These are phyloP conservation scores for Neolentinus lepideus DNA, from an alignment of 1,284 basidiomycete genomes.

Conservation along the genomic window DNA sequence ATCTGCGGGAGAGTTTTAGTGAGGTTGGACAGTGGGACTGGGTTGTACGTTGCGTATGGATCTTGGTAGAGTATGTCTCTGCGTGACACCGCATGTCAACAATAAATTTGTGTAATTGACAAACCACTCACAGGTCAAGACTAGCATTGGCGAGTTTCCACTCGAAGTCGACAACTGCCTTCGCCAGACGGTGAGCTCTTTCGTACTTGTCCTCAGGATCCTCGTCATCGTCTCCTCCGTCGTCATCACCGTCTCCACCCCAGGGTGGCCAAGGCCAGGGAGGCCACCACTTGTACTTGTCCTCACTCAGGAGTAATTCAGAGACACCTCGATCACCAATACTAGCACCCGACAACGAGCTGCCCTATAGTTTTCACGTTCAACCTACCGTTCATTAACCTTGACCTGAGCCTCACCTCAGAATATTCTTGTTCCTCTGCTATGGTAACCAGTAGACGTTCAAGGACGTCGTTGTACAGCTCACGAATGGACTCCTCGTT, in stretches of 20 bases:
- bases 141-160: slow-evolving; percentile 74
- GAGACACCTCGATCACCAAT: slow-evolving; percentile 1
- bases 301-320: background rate
- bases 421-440: background rate
- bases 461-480: slow-evolving; percentile 68
- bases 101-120: background rate
- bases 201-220: slow-evolving; percentile 31
- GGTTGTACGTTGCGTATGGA: slow-evolving; percentile 89
- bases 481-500: slow-evolving; percentile 67
- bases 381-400: no score
- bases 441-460: slow-evolving; percentile 61
- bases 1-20: slow-evolving; percentile 72
- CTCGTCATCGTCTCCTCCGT: slow-evolving; percentile 26
- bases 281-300: slow-evolving; percentile 48
- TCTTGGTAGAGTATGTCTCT: slow-evolving; percentile 67
- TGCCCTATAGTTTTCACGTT: no score
- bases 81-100: slow-evolving; percentile 6
- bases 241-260: slow-evolving; percentile 49
- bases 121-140: slow-evolving; percentile 59
- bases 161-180: slow-evolving; percentile 78
- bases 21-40: slow-evolving; percentile 62
- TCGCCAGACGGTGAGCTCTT: slow-evolving; percentile 59
- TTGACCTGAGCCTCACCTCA: background rate
- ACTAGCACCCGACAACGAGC: no score
- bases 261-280: slow-evolving; percentile 87